Conservation (phyloP, 2,329 filamentous ascomycete species). For the Teratosphaeria gauchensis region DNA sequence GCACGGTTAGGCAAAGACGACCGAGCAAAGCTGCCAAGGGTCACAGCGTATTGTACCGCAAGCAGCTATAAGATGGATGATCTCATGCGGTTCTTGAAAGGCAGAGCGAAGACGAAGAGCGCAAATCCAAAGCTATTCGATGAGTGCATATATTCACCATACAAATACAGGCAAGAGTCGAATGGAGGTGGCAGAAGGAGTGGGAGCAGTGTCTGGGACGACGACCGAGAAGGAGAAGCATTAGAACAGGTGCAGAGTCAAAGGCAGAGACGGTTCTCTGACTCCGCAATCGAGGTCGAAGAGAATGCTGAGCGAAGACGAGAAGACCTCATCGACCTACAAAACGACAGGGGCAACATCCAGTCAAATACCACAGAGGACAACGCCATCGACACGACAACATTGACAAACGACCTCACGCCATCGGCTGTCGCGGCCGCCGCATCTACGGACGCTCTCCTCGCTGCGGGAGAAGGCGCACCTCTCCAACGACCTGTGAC, state of each 20-base stretch:
- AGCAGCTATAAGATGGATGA: conserved; percentile 85
- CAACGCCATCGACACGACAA: not conserved
- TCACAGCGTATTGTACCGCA: conserved; percentile 94
- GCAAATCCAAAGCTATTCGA: conserved; percentile 88
- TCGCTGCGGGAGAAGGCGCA: not conserved
- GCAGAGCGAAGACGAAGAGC: conserved; percentile 64
- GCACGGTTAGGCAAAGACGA: conserved; percentile 90
- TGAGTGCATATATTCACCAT: conserved; percentile 95
- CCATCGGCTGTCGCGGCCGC: not conserved
- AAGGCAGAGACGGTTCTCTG: conserved; percentile 56
- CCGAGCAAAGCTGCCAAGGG: conserved; percentile 72
- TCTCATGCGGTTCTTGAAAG: conserved; percentile 84
- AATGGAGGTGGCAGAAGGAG: conserved; percentile 10
- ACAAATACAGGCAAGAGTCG: conserved; percentile 55
- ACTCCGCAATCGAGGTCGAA: conserved; percentile 61
- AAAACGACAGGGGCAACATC: not conserved
- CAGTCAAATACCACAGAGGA: not conserved
- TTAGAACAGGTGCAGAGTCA: conserved; percentile 26
- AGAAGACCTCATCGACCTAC: conserved; percentile 29
- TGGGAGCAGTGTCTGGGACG: conserved; percentile 12
- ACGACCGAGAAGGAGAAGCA: conserved; percentile 4
- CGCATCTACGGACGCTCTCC: conserved; percentile 16
- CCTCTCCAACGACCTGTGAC: conserved; percentile 27
- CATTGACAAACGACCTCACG: not conserved
- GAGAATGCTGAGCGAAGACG: conserved; percentile 33